Evolutionary conservation across 225 moss, liverwort and hornwort species (phyloP).

Genomic region (Anthoceros angustus): DNA sequence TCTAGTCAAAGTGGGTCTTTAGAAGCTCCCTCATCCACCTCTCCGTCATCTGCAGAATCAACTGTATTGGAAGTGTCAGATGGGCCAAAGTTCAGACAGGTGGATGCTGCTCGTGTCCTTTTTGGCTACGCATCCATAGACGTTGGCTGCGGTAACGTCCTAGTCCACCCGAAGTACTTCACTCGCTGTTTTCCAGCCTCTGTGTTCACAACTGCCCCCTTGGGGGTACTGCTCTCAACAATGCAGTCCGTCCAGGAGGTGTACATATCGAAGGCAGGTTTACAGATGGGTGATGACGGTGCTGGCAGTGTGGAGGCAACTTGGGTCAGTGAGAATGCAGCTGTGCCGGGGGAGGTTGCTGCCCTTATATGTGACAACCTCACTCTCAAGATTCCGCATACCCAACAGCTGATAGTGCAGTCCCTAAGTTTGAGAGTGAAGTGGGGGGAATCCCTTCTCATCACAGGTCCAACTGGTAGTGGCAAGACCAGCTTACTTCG

Average conservation of each 20-base stretch:
- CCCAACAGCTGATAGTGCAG: conserved; percentile 8
- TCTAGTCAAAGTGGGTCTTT: neutral
- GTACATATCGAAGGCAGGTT: neutral
- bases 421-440: conserved; percentile 10
- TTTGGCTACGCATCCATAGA: neutral
- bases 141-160: neutral
- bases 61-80: conserved; percentile 2
- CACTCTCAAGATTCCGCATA: conserved; percentile 9
- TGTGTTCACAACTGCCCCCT: neutral
- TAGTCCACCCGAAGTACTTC: neutral
- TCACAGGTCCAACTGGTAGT: conserved; percentile 14
- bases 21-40: neutral
- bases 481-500: conserved; percentile 21
- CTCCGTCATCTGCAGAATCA: neutral
- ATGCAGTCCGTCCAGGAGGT: neutral
- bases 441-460: conserved; percentile 18
- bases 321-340: conserved; percentile 1
- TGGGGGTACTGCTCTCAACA: neutral
- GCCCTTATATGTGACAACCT: conserved; percentile 11
- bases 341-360: neutral
- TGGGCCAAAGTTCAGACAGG: neutral
- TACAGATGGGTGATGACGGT: neutral
- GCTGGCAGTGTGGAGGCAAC: neutral
- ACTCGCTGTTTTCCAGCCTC: neutral
- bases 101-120: neutral